phyloP scores from a whole-genome alignment of 2,329 filamentous ascomycete genomes.

The Cryphonectria nitschkei region DNA sequence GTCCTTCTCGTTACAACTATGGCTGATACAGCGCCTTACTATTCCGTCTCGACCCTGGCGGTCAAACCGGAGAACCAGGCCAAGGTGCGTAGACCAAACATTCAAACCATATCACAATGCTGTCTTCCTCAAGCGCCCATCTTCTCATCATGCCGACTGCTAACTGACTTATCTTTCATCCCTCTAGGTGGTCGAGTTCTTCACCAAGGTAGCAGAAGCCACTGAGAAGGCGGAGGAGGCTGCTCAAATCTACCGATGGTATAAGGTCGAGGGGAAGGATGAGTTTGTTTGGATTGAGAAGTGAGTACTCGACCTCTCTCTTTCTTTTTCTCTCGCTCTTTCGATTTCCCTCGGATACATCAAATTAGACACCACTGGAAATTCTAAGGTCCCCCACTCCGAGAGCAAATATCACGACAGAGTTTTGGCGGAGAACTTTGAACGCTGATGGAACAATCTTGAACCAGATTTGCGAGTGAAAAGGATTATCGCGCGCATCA shows the following conservation, averaged over 20 bases:
- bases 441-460: not conserved
- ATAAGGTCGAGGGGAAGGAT: slow-evolving; percentile 18
- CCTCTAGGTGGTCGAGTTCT: slow-evolving; percentile 19
- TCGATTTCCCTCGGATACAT: no score
- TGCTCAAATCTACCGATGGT: slow-evolving; percentile 18
- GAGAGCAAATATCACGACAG: not conserved
- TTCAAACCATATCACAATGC: not conserved
- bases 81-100: not conserved
- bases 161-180: no score
- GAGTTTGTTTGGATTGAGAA: slow-evolving; percentile 19
- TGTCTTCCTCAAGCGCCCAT: not conserved
- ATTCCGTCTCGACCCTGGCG: slow-evolving; percentile 14
- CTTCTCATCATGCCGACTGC: not conserved
- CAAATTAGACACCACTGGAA: no score
- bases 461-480: slow-evolving; percentile 16
- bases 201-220: slow-evolving; percentile 10
- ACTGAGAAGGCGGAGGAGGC: slow-evolving; percentile 11
- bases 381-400: not conserved
- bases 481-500: slow-evolving; percentile 15
- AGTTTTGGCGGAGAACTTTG: not conserved
- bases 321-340: no score
- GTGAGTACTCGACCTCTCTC: not conserved
- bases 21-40: slow-evolving; percentile 6
- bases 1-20: not conserved
- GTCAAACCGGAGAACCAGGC: slow-evolving; percentile 13